Percentiles rank a stretch among this genome's conserved stretches.
Conservation (phyloP, 202 grass and related monocot genomes). For the Setaria viridis region DNA sequence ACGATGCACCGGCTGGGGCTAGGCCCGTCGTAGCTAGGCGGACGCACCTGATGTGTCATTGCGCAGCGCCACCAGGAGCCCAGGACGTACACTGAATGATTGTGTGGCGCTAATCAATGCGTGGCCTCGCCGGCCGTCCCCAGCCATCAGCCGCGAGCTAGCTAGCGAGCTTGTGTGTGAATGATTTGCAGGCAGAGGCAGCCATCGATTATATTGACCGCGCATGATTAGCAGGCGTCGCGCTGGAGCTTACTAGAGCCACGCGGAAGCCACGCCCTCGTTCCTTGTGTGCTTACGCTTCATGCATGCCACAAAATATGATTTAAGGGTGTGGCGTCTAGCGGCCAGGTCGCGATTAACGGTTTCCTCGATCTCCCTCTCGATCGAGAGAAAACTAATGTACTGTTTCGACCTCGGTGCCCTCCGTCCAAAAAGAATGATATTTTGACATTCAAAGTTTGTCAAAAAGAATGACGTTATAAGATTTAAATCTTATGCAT, state of each 20-base stretch:
- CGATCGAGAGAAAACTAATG: too few species aligned
- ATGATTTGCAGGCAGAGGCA: background rate
- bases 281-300: background rate
- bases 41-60: too few species aligned
- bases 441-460: too few species aligned
- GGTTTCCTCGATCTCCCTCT: too few species aligned
- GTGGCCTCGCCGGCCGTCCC: background rate
- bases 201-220: background rate
- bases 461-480: too few species aligned
- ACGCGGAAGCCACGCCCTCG: background rate
- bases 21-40: too few species aligned
- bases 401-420: too few species aligned
- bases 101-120: conserved; percentile 43
- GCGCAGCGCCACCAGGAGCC: too few species aligned
- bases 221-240: background rate
- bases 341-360: too few species aligned
- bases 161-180: background rate
- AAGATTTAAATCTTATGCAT: too few species aligned
- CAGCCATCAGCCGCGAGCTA: background rate
- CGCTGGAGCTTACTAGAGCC: background rate
- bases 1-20: too few species aligned
- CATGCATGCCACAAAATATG: background rate
- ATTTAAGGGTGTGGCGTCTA: background rate
- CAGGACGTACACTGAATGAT: background rate
- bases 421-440: too few species aligned